These are phyloP conservation scores for Eimeria tenella DNA, from an alignment of 169 alveolate genomes.

Conservation along the genomic window DNA sequence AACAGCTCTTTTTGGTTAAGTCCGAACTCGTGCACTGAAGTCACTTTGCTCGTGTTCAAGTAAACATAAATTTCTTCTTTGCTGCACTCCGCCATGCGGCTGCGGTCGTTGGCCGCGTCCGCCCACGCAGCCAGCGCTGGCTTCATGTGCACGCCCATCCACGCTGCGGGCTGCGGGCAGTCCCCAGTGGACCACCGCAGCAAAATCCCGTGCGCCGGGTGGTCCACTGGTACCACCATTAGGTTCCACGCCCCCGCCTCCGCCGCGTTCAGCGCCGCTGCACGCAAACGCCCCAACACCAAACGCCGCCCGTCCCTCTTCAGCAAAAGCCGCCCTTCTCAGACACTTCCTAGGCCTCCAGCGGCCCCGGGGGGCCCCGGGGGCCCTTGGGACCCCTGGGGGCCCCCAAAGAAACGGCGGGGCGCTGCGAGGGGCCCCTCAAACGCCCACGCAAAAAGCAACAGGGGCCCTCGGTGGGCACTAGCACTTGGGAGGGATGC, in stretches of 20 bases:
- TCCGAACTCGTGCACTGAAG: slow-evolving; percentile 80
- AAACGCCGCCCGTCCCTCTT: background rate
- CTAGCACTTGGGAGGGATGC: no score
- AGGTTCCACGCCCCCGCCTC: slow-evolving; percentile 80
- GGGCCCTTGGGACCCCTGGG: no score
- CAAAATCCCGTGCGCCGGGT: slow-evolving; percentile 82
- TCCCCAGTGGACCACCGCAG: slow-evolving; percentile 82
- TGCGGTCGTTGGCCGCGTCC: slow-evolving; percentile 33
- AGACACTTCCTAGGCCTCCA: no score
- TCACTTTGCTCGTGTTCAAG: slow-evolving; percentile 13
- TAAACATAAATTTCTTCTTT: slow-evolving; percentile 71
- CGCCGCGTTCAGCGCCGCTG: slow-evolving; percentile 56
- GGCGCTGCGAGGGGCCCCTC: no score
- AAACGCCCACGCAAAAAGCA: no score
- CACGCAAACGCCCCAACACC: background rate
- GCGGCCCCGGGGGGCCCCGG: no score
- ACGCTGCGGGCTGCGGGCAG: slow-evolving; percentile 73
- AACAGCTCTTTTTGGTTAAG: slow-evolving; percentile 82
- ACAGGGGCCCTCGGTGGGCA: no score
- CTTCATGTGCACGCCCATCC: slow-evolving; percentile 79
- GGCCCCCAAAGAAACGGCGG: no score
- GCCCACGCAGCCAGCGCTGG: slow-evolving; percentile 81
- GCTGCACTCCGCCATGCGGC: background rate
- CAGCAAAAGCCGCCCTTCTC: no score
- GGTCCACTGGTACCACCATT: slow-evolving; percentile 81